phyloP scores from a whole-genome alignment of 2,329 filamentous ascomycete species.

The Claviceps arundinis region DNA sequence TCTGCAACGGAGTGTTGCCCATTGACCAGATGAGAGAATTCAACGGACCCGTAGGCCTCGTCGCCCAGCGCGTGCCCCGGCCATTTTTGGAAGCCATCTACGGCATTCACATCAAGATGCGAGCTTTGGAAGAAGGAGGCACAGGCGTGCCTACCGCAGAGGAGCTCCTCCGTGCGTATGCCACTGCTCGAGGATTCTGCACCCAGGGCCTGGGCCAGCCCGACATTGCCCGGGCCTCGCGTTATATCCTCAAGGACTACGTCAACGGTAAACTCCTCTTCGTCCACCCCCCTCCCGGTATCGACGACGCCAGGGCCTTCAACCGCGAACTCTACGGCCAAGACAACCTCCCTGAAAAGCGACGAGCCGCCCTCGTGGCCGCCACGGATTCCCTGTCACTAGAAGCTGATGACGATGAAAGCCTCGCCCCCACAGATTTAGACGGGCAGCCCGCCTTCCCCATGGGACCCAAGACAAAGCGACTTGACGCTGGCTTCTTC shows the following conservation, averaged over 20 bases:
- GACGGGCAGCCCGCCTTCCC: slow-evolving; percentile 36
- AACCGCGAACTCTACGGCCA: slow-evolving; percentile 83
- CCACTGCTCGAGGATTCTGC: slow-evolving; percentile 76
- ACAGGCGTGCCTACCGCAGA: slow-evolving; percentile 74
- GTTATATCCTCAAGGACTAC: slow-evolving; percentile 90
- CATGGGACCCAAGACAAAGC: slow-evolving; percentile 59
- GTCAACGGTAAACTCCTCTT: slow-evolving; percentile 91
- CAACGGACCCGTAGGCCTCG: slow-evolving; percentile 71
- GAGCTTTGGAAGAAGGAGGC: slow-evolving; percentile 81
- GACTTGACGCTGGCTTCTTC: slow-evolving; percentile 86
- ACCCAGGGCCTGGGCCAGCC: slow-evolving; percentile 83
- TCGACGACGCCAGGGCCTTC: slow-evolving; percentile 62
- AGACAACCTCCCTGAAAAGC: slow-evolving; percentile 67
- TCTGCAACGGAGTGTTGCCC: slow-evolving; percentile 86
- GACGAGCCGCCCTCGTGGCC: slow-evolving; percentile 49
- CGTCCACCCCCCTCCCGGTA: slow-evolving; percentile 70
- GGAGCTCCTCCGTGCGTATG: slow-evolving; percentile 77
- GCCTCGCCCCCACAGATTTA: slow-evolving; percentile 19
- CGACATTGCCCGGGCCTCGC: slow-evolving; percentile 82
- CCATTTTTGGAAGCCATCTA: slow-evolving; percentile 85
- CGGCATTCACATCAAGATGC: slow-evolving; percentile 73
- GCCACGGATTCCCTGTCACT: slow-evolving; percentile 34
- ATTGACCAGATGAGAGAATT: slow-evolving; percentile 95
- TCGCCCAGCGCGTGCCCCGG: slow-evolving; percentile 76
- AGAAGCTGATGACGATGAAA: slow-evolving; percentile 15